phyloP scores from a whole-genome alignment of 208 protist genomes.

The Phytomonas sp. region DNA sequence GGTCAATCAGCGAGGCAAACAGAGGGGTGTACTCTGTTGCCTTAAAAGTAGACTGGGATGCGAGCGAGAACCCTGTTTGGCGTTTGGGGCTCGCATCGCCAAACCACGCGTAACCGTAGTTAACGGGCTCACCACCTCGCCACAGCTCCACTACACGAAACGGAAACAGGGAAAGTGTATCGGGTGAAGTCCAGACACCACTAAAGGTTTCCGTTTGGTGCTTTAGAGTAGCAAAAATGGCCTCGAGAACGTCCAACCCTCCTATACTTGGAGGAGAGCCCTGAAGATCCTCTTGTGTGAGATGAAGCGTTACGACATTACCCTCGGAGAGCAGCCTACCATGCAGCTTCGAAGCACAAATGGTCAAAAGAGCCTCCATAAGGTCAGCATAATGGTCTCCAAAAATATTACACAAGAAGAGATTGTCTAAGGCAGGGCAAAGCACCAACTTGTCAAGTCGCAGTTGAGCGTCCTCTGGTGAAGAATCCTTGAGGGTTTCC shows the following conservation, averaged over 20 bases:
- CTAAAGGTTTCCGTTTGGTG: background rate
- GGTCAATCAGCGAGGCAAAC: conserved; percentile 23
- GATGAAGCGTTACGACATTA: conserved; percentile 36
- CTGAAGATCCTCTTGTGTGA: conserved; percentile 19
- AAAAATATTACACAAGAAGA: conserved; percentile 37
- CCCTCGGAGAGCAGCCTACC: conserved; percentile 50
- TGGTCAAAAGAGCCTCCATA: conserved; percentile 22
- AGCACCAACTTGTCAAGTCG: conserved; percentile 19
- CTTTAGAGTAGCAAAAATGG: background rate
- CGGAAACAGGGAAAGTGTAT: conserved; percentile 21
- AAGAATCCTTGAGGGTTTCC: background rate
- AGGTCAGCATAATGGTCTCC: conserved; percentile 48
- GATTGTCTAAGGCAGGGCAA: conserved; percentile 39
- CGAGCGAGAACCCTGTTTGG: conserved; percentile 25
- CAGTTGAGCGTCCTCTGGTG: background rate
- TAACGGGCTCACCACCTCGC: conserved; percentile 2
- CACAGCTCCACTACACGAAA: conserved; percentile 35
- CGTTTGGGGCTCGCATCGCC: background rate
- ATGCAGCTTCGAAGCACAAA: conserved; percentile 24
- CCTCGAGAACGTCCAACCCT: conserved; percentile 30
- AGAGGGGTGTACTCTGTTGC: conserved; percentile 35
- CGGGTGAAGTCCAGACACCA: background rate
- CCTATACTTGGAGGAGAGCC: conserved; percentile 13
- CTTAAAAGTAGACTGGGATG: conserved; percentile 18
- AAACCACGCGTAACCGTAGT: conserved; percentile 6